Evolutionary conservation across 371 early-diverging fungal species (phyloP).

Genomic region (Syncephalastrum racemosum): DNA sequence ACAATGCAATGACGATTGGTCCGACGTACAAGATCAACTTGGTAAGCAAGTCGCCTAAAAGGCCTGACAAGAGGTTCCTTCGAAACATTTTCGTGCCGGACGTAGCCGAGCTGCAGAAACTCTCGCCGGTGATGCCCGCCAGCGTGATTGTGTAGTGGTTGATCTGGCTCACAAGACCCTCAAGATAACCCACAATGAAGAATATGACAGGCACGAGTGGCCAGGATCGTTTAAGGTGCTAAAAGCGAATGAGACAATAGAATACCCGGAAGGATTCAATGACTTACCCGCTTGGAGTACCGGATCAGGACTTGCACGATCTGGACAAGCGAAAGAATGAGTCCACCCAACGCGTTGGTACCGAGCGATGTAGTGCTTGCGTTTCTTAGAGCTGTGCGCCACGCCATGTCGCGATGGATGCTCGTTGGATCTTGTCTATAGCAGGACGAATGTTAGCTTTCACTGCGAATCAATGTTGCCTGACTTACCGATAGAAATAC

Average conservation of each 20-base stretch:
- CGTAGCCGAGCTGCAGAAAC: constrained; percentile 58
- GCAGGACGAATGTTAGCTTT: not conserved
- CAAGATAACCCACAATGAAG: constrained; percentile 32
- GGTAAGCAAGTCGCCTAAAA: constrained; percentile 59
- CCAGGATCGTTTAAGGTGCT: constrained; percentile 32
- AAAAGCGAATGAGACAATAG: not conserved
- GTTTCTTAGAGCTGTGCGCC: constrained; percentile 42
- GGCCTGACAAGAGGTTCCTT: constrained; percentile 67
- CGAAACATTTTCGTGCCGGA: constrained; percentile 72
- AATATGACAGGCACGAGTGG: constrained; percentile 28
- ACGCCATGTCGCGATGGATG: constrained; percentile 38
- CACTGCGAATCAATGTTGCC: too few species aligned
- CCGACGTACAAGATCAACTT: constrained; percentile 55
- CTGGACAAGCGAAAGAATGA: constrained; percentile 67
- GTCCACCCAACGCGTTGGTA: constrained; percentile 65
- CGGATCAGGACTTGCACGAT: constrained; percentile 47
- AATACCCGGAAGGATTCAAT: not conserved
- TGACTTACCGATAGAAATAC: constrained; percentile 63
- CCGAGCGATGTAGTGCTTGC: constrained; percentile 71
- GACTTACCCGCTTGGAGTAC: constrained; percentile 48
- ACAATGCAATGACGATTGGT: constrained; percentile 51
- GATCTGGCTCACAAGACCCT: constrained; percentile 57
- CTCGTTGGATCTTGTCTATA: constrained; percentile 46
- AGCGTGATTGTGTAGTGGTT: constrained; percentile 73
- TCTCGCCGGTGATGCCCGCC: constrained; percentile 71